These are phyloP conservation scores for Suillus luteus DNA, from an alignment of 768 basidiomycete species.

Conservation along the genomic window DNA sequence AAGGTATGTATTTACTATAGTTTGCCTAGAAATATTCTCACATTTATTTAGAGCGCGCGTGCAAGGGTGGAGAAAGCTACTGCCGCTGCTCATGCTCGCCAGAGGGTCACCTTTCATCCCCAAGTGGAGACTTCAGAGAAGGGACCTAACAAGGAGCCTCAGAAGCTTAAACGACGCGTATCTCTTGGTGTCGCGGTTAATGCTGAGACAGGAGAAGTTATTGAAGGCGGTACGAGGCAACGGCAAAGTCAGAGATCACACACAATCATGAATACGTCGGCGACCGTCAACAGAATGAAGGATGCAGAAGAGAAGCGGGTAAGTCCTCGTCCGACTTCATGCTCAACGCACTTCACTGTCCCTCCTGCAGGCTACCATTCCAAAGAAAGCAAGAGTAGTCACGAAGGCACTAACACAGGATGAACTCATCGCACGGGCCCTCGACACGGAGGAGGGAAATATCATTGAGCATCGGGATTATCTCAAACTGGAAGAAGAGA, in stretches of 20 bases:
- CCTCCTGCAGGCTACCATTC: constrained; percentile 49
- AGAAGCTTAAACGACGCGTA: constrained; percentile 47
- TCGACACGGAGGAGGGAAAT: constrained; percentile 88
- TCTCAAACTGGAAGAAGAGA: constrained; percentile 79
- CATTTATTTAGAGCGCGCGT: constrained; percentile 48
- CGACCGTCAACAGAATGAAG: constrained; percentile 64
- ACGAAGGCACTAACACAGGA: constrained; percentile 67
- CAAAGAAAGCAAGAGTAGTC: constrained; percentile 60
- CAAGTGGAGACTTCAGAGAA: constrained; percentile 36
- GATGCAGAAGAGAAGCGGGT: constrained; percentile 66
- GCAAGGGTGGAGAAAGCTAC: constrained; percentile 62
- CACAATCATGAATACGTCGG: constrained; percentile 71
- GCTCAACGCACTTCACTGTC: background rate
- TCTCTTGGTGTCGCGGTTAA: constrained; percentile 57
- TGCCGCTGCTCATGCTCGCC: constrained; percentile 65
- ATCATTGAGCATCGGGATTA: constrained; percentile 78
- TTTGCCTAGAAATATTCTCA: background rate
- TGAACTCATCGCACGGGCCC: constrained; percentile 80
- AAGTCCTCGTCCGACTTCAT: background rate
- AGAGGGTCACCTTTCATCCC: constrained; percentile 70
- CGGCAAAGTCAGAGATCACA: constrained; percentile 67
- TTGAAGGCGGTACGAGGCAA: constrained; percentile 37
- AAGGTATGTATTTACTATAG: constrained; percentile 17
- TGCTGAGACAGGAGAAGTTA: constrained; percentile 62
- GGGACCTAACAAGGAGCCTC: constrained; percentile 24